Conservation (phyloP, 2,329 filamentous ascomycete species). For the Neoarthrinium moseri region DNA sequence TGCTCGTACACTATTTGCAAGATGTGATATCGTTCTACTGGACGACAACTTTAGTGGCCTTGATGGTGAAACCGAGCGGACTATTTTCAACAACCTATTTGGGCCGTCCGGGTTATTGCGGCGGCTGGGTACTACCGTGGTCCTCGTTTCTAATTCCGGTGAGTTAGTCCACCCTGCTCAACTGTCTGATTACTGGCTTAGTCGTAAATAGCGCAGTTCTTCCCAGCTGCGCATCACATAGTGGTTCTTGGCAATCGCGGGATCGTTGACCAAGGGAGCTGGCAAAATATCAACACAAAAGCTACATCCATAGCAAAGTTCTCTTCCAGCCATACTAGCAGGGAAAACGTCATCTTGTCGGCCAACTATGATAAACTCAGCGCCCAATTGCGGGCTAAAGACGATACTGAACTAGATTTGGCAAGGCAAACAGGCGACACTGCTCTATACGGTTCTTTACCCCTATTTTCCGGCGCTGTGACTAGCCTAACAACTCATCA, state of each 20-base stretch:
- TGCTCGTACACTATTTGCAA: constrained; percentile 32
- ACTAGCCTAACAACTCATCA: constrained; percentile 7
- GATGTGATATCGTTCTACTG: constrained; percentile 26
- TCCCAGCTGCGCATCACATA: constrained; percentile 39
- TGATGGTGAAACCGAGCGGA: constrained; percentile 30
- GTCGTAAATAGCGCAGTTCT: constrained; percentile 26
- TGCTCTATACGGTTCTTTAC: constrained; percentile 38
- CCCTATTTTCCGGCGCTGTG: constrained; percentile 17
- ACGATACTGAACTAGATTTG: constrained; percentile 16
- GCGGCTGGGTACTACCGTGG: constrained; percentile 25
- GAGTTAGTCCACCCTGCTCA: too few relatives aligned
- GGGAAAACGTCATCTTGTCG: neutral
- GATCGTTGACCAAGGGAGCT: constrained; percentile 37
- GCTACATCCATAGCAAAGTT: constrained; percentile 31
- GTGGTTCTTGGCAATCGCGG: constrained; percentile 34
- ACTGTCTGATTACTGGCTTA: neutral
- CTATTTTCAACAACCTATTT: constrained; percentile 29
- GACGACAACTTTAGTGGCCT: constrained; percentile 36
- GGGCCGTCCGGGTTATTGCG: constrained; percentile 27
- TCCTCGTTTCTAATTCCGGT: constrained; percentile 32
- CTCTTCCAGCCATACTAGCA: constrained; percentile 15
- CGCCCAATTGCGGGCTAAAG: too few relatives aligned
- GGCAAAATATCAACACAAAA: constrained; percentile 31
- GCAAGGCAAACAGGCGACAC: constrained; percentile 30
- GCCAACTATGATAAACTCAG: neutral